Evolutionary conservation across 108 stramenopile species (phyloP).

Genomic region (Conticribra weissflogii): DNA sequence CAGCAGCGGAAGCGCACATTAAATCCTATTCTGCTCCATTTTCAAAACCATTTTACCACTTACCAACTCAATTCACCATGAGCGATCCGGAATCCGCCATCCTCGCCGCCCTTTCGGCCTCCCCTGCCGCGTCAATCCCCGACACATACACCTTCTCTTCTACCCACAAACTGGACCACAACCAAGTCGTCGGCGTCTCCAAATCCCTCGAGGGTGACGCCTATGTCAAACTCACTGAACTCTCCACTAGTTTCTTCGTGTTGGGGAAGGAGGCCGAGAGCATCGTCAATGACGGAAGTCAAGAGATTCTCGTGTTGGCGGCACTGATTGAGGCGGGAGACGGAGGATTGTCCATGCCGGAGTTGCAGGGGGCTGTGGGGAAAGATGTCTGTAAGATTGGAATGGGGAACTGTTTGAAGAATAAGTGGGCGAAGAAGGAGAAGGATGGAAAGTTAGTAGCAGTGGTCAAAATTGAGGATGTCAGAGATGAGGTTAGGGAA

Average conservation of each 20-base stretch:
- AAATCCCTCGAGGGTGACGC: conserved; percentile 86
- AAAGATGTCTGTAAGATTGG: conserved; percentile 91
- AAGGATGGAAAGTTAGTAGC: conserved; percentile 68
- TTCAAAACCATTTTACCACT: not conserved
- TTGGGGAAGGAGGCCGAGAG: conserved; percentile 78
- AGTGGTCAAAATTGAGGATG: conserved; percentile 14
- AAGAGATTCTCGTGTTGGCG: conserved; percentile 79
- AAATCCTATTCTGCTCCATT: too few relatives aligned
- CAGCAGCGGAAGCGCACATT: not conserved
- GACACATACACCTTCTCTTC: conserved; percentile 56
- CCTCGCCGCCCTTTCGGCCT: conserved; percentile 66
- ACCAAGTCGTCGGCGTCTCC: conserved; percentile 78
- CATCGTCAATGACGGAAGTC: conserved; percentile 80
- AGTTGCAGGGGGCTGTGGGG: conserved; percentile 73
- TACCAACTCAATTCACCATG: conserved; percentile 22
- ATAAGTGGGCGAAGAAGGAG: conserved; percentile 92
- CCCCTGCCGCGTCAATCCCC: conserved; percentile 66
- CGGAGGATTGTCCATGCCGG: conserved; percentile 50
- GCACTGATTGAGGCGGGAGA: conserved; percentile 75
- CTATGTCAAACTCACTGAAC: conserved; percentile 69
- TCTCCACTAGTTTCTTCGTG: conserved; percentile 64
- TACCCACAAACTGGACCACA: conserved; percentile 69
- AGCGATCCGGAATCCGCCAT: conserved; percentile 72
- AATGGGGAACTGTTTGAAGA: conserved; percentile 94
- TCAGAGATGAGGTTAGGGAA: conserved; percentile 21